Evolutionary conservation across 169 alveolate genomes (phyloP), one percentile per base, ranked within the genome.

Genomic region (Plasmodium cynomolgi): DNA sequence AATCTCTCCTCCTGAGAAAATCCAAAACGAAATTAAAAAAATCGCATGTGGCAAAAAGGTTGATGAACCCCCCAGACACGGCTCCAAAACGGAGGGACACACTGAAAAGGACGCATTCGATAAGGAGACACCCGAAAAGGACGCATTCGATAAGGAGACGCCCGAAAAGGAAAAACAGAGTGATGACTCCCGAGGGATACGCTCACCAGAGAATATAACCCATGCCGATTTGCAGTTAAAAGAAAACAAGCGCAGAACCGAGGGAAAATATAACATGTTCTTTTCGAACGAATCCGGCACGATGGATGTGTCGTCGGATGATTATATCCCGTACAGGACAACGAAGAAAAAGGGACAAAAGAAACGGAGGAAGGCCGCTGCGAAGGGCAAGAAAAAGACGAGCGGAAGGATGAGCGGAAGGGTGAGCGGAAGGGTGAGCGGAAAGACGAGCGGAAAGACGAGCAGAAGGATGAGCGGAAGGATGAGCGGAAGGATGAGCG

Each of bases 241-340:
- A 50, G 3, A 54, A 17, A 62, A 11, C n/a, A 83, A 34, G 3
- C 34, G 47, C 26, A 15, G 58, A 11, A 29, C 9, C 3, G 41
- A n/a, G 34, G 81, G 80, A 31, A 71, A 39, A 56, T 77, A 56
- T 33, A 17, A 33, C 8, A 41, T 5, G 15, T 54, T 34, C 41
- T 86, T 75, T 58, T 20, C 72, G 7, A 37, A 34, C 62, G 86
- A 75, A 3, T 15, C 85, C 15, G 41, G 31, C 29, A 77, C 73
- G 23, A 50, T 68, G 7, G 84, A 86, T 20, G 71, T 13, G 2
- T 75, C 85, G 68, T 75, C 93, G 26, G 85, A 77, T 71, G 93
- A 86, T 71, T 44, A 75, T 50, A 39, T 33, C 17, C 72, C 26
- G 29, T 54, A 44, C 54, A 39, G 3, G 54, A 84, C 26, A 54